Evolutionary conservation across 2,329 filamentous ascomycete genomes (phyloP).

Genomic region (Cladosporium halotolerans): DNA sequence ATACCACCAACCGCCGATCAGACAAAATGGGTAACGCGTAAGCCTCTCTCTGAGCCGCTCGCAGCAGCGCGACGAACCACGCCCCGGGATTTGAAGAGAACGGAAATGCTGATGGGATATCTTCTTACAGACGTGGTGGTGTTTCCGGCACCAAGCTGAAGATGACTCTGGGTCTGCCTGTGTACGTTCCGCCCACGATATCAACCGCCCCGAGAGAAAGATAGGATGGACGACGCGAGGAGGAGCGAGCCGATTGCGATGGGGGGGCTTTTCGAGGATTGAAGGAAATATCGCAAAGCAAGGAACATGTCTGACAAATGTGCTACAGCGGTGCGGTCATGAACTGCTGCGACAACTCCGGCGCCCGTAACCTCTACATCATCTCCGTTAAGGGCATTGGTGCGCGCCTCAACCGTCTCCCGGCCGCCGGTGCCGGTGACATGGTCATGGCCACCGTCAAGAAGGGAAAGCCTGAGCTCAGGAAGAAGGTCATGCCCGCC

Average conservation of each 20-base stretch:
- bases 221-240: background rate
- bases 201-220: background rate
- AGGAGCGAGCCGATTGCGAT: background rate
- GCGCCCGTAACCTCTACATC: conserved; percentile 97
- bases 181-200: conserved; percentile 60
- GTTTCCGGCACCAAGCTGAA: conserved; percentile 99
- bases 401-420: conserved; percentile 94
- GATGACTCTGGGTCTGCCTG: conserved; percentile 99
- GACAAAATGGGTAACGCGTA: conserved; percentile 13
- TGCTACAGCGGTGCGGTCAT: conserved; percentile 85
- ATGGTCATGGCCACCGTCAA: conserved; percentile 99
- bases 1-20: conserved; percentile 7
- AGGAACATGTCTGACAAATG: background rate
- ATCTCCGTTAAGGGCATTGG: conserved; percentile 99
- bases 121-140: conserved; percentile 50
- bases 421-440: conserved; percentile 95
- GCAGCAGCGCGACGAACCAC: too few relatives aligned
- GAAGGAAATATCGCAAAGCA: background rate
- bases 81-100: background rate
- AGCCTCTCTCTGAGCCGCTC: background rate
- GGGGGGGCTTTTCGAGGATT: background rate
- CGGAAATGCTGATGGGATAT: conserved; percentile 7
- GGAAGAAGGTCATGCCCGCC: conserved; percentile 99
- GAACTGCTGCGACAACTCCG: conserved; percentile 99
- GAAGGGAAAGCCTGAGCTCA: conserved; percentile 99